Percentiles rank a stretch among this genome's conserved stretches.
These are phyloP conservation scores for Boeremia exigua DNA, from an alignment of 2,329 filamentous ascomycete genomes.

Conservation along the genomic window DNA sequence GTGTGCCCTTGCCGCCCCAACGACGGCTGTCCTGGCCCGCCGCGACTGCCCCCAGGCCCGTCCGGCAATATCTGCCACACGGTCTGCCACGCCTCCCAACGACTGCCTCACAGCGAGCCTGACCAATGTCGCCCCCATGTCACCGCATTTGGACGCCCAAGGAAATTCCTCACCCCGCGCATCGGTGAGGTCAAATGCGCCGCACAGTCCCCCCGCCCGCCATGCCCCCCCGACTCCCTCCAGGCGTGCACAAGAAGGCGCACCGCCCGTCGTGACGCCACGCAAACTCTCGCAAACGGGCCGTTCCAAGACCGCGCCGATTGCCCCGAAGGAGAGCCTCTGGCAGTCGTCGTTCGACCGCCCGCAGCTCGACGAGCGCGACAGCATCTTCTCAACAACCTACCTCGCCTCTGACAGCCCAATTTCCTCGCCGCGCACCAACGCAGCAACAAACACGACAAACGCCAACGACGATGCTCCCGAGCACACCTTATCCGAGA, in stretches of 20 bases:
- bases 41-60: slow-evolving; percentile 23
- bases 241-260: neutral
- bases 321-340: slow-evolving; percentile 38
- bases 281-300: slow-evolving; percentile 46
- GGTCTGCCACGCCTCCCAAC: slow-evolving; percentile 37
- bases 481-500: slow-evolving; percentile 32
- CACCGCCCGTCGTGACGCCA: slow-evolving; percentile 34
- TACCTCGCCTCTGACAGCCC: slow-evolving; percentile 61
- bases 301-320: slow-evolving; percentile 48
- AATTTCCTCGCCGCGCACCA: slow-evolving; percentile 46
- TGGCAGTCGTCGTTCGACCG: slow-evolving; percentile 48
- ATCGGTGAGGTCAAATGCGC: slow-evolving; percentile 48
- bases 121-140: slow-evolving; percentile 55
- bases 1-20: slow-evolving; percentile 17
- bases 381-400: slow-evolving; percentile 69
- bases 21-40: slow-evolving; percentile 27
- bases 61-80: slow-evolving; percentile 44
- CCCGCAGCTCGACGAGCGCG: slow-evolving; percentile 65
- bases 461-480: slow-evolving; percentile 36
- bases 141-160: slow-evolving; percentile 46
- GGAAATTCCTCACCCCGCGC: slow-evolving; percentile 49
- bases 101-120: slow-evolving; percentile 35
- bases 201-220: slow-evolving; percentile 27
- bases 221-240: slow-evolving; percentile 23
- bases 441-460: slow-evolving; percentile 28